phyloP scores from a whole-genome alignment of 192 early-diverging fungal species.

The Gonapodya prolifera region DNA sequence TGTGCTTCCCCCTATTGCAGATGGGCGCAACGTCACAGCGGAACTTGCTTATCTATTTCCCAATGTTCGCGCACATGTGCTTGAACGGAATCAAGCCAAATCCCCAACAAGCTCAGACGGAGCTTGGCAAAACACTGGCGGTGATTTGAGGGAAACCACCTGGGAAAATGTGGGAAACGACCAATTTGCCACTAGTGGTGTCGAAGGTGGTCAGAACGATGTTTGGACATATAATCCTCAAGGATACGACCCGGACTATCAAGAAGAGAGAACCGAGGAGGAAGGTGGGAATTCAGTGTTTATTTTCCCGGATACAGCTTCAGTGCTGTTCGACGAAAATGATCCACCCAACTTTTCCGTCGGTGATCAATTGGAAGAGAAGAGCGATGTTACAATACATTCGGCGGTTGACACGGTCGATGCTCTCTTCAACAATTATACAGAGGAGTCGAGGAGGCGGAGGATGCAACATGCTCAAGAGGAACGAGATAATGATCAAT shows the following conservation, averaged over 20 bases:
- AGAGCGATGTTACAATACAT: no score
- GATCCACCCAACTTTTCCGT: not conserved
- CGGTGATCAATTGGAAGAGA: not conserved
- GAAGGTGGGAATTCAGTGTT: not conserved
- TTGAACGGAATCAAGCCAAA: not conserved
- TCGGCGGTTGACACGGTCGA: no score
- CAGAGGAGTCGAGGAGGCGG: not conserved
- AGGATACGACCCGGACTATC: not conserved
- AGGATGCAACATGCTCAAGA: not conserved
- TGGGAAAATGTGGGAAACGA: no score
- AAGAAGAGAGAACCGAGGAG: not conserved
- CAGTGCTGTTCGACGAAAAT: not conserved
- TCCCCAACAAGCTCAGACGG: no score
- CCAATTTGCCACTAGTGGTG: not conserved
- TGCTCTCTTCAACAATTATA: not conserved
- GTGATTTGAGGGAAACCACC: no score
- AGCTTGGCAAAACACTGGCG: no score
- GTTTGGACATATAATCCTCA: not conserved
- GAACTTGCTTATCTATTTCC: not conserved
- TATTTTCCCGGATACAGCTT: not conserved
- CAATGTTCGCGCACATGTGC: not conserved
- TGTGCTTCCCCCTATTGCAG: not conserved
- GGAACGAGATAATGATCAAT: not conserved
- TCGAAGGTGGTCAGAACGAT: not conserved
- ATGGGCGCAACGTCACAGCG: not conserved